Conservation (phyloP, 306 rosid genomes). For the Herpetospermum pedunculosum region DNA sequence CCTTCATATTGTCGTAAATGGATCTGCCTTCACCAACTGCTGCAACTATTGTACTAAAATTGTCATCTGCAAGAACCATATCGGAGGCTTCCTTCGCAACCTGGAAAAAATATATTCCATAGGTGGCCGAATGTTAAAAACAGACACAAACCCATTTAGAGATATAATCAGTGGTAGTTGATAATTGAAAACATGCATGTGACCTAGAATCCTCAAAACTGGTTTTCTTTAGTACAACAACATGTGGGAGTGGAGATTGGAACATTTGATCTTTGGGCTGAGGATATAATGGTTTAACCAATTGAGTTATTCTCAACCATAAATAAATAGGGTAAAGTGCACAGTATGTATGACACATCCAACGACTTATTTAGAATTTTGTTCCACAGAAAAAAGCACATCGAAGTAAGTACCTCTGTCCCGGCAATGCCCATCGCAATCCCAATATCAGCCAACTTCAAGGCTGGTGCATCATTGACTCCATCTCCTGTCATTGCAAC, state of each 20-base stretch:
- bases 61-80: slow-evolving; percentile 95
- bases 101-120: slow-evolving; percentile 21
- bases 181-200: background rate
- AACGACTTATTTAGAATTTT: background rate
- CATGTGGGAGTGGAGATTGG: background rate
- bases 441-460: slow-evolving; percentile 94
- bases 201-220: background rate
- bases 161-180: background rate
- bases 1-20: slow-evolving; percentile 87
- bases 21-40: slow-evolving; percentile 98
- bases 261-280: background rate
- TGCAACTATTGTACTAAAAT: slow-evolving; percentile 85
- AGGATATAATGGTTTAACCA: background rate
- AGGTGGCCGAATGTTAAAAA: background rate
- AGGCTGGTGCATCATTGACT: slow-evolving; percentile 91
- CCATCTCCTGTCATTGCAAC: slow-evolving; percentile 40
- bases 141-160: background rate
- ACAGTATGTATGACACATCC: background rate
- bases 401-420: slow-evolving; percentile 56
- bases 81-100: slow-evolving; percentile 98
- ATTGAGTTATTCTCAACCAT: too few species aligned
- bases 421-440: slow-evolving; percentile 97
- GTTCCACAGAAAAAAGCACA: background rate
- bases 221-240: too few species aligned
- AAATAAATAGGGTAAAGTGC: too few species aligned